A percentile compares a stretch with the other conserved stretches of the same genome.
These are phyloP conservation scores for Lachnellula hyalina DNA, from an alignment of 2,329 filamentous ascomycete species.

Conservation along the genomic window DNA sequence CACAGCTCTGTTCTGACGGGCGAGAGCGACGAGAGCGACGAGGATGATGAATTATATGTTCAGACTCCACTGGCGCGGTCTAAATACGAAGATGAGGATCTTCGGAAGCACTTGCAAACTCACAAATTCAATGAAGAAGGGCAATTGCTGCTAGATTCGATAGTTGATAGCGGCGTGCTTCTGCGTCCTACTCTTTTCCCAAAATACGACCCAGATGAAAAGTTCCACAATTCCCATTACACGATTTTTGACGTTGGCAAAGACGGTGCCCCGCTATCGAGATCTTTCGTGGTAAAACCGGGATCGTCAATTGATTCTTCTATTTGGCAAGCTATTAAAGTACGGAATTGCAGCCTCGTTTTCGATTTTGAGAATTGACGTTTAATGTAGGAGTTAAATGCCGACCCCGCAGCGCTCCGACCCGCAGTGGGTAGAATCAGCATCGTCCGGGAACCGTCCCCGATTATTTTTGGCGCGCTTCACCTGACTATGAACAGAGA, in stretches of 20 bases:
- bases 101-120: constrained; percentile 39
- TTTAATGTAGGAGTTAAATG: constrained; percentile 20
- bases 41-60: constrained; percentile 35
- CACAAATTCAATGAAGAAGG: constrained; percentile 39
- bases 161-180: constrained; percentile 18
- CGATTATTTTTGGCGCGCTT: constrained; percentile 53
- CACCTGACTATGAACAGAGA: constrained; percentile 52
- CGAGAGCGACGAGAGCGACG: constrained; percentile 34
- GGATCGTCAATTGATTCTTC: constrained; percentile 23
- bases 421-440: constrained; percentile 23
- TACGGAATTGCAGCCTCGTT: neutral
- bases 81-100: constrained; percentile 38
- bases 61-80: constrained; percentile 36
- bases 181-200: constrained; percentile 18
- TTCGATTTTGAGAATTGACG: neutral
- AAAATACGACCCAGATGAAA: constrained; percentile 16
- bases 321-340: constrained; percentile 24
- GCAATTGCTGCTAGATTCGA: constrained; percentile 35
- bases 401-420: constrained; percentile 12
- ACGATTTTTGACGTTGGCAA: constrained; percentile 25
- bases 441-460: constrained; percentile 55
- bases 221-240: constrained; percentile 24
- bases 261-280: constrained; percentile 23
- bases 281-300: constrained; percentile 14
- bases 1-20: constrained; percentile 23